Evolutionary conservation across 768 basidiomycete genomes (phyloP), one percentile per base, ranked within the genome.

Genomic region (Boletus huronensis): DNA sequence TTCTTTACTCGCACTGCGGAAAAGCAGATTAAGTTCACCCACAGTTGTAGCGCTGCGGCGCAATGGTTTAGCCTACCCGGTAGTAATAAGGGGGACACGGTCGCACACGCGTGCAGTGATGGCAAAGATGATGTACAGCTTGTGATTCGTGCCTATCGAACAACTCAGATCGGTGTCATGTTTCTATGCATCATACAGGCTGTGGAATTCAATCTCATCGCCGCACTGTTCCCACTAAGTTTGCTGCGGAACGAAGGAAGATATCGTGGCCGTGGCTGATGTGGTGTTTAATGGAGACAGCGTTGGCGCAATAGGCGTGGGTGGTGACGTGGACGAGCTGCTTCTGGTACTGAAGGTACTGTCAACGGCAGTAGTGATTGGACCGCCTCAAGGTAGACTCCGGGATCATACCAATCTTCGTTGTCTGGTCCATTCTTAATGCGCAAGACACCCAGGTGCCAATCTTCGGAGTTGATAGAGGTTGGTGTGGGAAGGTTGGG

Each of bases 1-100:
- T 52, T 60, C 16, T 55, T 60, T 52, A 51, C 40, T 53, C 41
- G 41, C 42, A 16, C 44, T 58, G 53, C 58, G 48, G 55, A 40
- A 43, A 55, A 63, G 39, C 28, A 39, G 31, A 29, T 29, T 38
- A 29, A 25, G 35, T 50, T 51, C 51, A 35, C 40, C 19, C 44
- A 46, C 35, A 31, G 35, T 14, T n/a, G 26, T 23, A n/a, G 13
- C 40, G 31, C 26, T 28, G 41, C 38, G 31, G 52, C 36, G 40
- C 51, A 26, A 10, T 50, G 19, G 14, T 31, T 16, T 19, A 28
- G n/a, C 48, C 28, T 28, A 28, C 26, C 14, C 19, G 2, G 26
- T 35, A 25, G 34, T 25, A 51, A 35, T 19, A 23, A 23, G 21
- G 26, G 25, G 29, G 9, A 48, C 16, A 53, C n/a, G 6, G 3